Conservation (phyloP, 2,329 filamentous ascomycete genomes). For the Rachicladosporium sp. region DNA sequence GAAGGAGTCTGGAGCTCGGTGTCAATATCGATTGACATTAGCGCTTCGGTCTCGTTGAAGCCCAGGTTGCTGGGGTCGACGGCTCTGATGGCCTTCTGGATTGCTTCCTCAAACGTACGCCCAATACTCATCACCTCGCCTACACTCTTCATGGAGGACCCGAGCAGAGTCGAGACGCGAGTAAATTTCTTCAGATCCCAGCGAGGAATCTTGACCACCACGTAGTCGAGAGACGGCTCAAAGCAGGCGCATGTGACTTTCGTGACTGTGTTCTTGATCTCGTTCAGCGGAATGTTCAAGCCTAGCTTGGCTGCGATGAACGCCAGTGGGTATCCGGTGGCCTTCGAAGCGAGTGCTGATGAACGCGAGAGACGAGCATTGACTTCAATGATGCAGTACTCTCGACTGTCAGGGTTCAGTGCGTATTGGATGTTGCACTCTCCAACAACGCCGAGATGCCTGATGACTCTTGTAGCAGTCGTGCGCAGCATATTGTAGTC, state of each 20-base stretch:
- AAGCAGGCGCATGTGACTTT: conserved; percentile 99
- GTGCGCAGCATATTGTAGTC: conserved; percentile 99
- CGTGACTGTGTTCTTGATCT: conserved; percentile 93
- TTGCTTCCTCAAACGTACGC: conserved; percentile 94
- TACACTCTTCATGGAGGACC: conserved; percentile 97
- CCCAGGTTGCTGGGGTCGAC: conserved; percentile 86
- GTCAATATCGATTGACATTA: conserved; percentile 51
- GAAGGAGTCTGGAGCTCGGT: conserved; percentile 83
- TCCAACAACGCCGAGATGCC: conserved; percentile 90
- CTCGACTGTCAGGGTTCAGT: conserved; percentile 86
- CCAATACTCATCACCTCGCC: conserved; percentile 99
- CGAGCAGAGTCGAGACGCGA: conserved; percentile 94
- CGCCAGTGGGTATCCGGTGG: conserved; percentile 90
- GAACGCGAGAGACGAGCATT: conserved; percentile 97
- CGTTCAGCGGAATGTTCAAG: conserved; percentile 85
- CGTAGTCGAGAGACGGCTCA: conserved; percentile 92
- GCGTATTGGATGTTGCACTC: conserved; percentile 99
- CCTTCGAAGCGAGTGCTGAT: conserved; percentile 92
- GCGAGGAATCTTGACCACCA: conserved; percentile 95
- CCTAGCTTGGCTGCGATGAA: conserved; percentile 98
- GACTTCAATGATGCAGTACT: conserved; percentile 98
- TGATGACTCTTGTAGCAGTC: conserved; percentile 94
- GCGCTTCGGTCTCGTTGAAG: conserved; percentile 56
- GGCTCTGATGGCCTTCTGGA: conserved; percentile 96
- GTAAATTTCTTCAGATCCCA: conserved; percentile 99